Evolutionary conservation across 2,329 filamentous ascomycete genomes (phyloP), one percentile per base, ranked within the genome.

Genomic region (Polychaeton citri): DNA sequence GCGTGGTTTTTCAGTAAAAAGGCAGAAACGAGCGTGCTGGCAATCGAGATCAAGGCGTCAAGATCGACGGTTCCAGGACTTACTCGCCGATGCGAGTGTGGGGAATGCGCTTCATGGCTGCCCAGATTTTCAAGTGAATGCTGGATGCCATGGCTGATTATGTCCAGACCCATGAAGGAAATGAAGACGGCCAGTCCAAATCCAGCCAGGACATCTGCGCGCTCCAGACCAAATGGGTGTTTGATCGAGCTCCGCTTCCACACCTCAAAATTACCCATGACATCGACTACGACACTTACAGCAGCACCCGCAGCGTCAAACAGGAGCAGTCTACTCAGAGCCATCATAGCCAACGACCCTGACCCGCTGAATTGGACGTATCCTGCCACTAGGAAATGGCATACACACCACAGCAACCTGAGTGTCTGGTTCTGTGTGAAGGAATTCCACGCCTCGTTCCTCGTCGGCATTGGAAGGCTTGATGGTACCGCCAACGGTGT

Each of bases 101-200:
- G 37, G 9, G 47, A 49, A 50, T 93, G 85, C 16, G 83, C 69
- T 36, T 78, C 71, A 51, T 93, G 84, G 12, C 69, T 69, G 10
- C 79, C 77, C 15, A 74, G 53, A 33, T 68, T 68, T 59, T 95
- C 88, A 8, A 98, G 73, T n/a, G 86, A 73, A 58, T 98, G 88
- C 55, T 94, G 90, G 12, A 94, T 67, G 41, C 85, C 88, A 57
- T 98, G 90, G 28, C 84, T 93, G 42, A 98, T 80, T 33, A 98
- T 74, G 51, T 98, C 90, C 51, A 96, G 80, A 15, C 88, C 88
- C 68, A 94, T 94, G 61, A 98, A 98, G n/a, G 94, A 74, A 9
- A 98, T 73, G 42, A 95, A 85, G 26, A 98, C 81, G 35, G 86
- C 92, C 76, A 96, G 85, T 41, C 87, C 90, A 45, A 98, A 94